Conservation (phyloP, 2,329 filamentous ascomycete genomes). For the Talaromyces verruculosus region DNA sequence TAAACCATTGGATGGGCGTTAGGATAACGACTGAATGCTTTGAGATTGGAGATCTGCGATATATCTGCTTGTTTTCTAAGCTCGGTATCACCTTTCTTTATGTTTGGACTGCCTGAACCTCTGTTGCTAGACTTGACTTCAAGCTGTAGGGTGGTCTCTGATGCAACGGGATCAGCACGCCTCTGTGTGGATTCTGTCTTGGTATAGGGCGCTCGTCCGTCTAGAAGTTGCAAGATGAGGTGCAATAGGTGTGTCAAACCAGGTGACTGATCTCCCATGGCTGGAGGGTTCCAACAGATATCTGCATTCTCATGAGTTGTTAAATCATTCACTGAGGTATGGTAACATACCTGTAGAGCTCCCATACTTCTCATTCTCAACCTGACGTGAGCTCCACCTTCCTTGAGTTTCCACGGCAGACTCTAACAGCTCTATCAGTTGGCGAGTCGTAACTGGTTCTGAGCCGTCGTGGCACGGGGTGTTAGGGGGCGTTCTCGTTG, state of each 20-base stretch:
- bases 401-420: conserved; percentile 13
- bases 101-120: too few relatives aligned
- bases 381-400: not conserved
- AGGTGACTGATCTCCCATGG: not conserved
- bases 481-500: not conserved
- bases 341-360: not conserved
- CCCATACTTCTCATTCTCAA: not conserved
- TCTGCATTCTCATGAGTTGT: not conserved
- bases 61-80: too few relatives aligned
- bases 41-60: too few relatives aligned
- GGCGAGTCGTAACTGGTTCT: not conserved
- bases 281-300: not conserved
- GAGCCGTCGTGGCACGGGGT: not conserved
- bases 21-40: too few relatives aligned
- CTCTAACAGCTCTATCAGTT: conserved; percentile 15
- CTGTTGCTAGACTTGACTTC: not conserved
- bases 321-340: not conserved
- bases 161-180: not conserved
- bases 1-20: not conserved
- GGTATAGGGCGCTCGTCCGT: not conserved
- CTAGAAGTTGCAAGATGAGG: not conserved
- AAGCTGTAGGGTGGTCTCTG: not conserved
- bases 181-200: not conserved
- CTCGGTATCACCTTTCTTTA: too few relatives aligned
- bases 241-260: not conserved